Conservation (phyloP, 179 eudicot species). For the Silene coronaria region DNA sequence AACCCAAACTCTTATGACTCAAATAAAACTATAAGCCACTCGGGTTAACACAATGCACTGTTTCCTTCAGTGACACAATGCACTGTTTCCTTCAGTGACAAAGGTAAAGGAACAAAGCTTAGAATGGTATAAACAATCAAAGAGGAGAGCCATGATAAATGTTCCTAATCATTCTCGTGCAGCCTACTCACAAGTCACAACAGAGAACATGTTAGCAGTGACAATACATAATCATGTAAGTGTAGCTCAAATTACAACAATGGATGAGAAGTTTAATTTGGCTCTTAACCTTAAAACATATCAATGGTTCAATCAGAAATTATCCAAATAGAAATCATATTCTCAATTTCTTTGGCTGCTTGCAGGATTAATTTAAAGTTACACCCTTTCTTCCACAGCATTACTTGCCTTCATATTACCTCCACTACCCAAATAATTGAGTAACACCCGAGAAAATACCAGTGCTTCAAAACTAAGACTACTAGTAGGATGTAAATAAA, state of each 20-base stretch:
- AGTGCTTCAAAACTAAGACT: neutral
- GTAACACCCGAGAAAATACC: neutral
- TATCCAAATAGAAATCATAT: neutral
- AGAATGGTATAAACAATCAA: no score
- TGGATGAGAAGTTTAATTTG: neutral
- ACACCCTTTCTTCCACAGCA: neutral
- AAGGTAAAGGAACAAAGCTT: neutral
- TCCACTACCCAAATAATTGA: neutral
- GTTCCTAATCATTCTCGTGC: no score
- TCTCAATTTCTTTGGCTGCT: neutral
- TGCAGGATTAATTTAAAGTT: neutral
- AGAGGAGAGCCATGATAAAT: neutral
- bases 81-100: neutral
- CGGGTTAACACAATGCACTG: neutral
- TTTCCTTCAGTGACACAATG: neutral
- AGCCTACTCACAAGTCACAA: neutral
- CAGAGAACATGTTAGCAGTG: neutral
- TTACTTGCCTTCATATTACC: conserved; percentile 2
- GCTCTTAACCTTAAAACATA: neutral
- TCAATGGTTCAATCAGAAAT: no score
- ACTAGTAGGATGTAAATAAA: neutral
- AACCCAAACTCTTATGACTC: neutral
- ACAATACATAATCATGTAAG: neutral
- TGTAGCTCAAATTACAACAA: neutral
- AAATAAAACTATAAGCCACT: neutral